A percentile compares a stretch with the other conserved stretches of the same genome.
Conservation (phyloP, 169 alveolate genomes). For the Eimeria brunetti region DNA sequence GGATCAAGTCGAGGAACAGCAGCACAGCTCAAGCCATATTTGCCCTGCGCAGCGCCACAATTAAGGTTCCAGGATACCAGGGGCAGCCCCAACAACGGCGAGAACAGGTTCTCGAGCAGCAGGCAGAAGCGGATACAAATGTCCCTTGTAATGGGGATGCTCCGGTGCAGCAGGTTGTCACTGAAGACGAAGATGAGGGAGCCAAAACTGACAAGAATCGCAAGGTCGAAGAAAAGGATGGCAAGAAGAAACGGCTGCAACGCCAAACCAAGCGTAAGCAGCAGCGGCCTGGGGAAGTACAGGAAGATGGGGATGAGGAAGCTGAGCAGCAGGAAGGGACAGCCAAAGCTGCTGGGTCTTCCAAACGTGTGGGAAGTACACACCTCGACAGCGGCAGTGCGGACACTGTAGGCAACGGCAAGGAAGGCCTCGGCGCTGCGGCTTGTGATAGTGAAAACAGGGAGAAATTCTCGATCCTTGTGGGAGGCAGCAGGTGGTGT, state of each 20-base stretch:
- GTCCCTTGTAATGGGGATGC: not conserved
- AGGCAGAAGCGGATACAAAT: not conserved
- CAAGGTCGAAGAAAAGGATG: not conserved
- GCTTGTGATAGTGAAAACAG: conserved; percentile 27
- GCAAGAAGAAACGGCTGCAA: not conserved
- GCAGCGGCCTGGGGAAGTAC: not conserved
- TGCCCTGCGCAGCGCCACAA: conserved; percentile 81
- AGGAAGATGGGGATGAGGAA: not conserved
- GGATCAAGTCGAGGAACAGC: conserved; percentile 95
- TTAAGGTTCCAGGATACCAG: conserved; percentile 12
- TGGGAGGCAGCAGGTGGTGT: conserved; percentile 93
- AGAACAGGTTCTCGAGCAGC: not conserved
- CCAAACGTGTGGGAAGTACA: not conserved
- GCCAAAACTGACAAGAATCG: not conserved
- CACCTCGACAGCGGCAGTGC: not conserved
- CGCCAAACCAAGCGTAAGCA: conserved; percentile 15
- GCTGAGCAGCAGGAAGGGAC: conserved; percentile 42
- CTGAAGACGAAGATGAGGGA: not conserved
- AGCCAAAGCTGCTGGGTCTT: conserved; percentile 32
- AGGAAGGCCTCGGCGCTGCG: not conserved
- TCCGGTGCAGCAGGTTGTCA: not conserved
- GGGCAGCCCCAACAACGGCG: not conserved
- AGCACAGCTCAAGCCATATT: conserved; percentile 93
- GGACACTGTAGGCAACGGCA: not conserved
- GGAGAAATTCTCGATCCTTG: not conserved